Evolutionary conservation across 164 flowering plant genomes (phyloP).

Genomic region (Chloranthus sessilifolius): DNA sequence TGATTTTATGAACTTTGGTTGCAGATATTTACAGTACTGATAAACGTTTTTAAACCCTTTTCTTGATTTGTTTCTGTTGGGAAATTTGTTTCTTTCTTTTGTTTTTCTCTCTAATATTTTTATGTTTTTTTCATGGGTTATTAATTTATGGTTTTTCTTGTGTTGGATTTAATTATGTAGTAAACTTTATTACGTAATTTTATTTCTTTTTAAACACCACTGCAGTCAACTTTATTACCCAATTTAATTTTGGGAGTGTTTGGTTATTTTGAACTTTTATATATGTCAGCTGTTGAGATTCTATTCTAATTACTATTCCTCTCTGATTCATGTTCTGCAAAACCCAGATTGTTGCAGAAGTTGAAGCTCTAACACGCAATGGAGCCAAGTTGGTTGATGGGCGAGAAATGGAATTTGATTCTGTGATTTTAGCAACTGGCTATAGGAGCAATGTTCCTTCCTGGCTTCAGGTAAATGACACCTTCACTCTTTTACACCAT

Average conservation of each 20-base stretch:
- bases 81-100: no score
- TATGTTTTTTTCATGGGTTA: no score
- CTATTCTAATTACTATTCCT: neutral
- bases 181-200: neutral
- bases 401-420: constrained; percentile 38
- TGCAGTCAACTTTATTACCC: neutral
- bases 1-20: no score
- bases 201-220: neutral
- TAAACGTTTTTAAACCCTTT: no score
- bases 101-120: no score
- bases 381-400: constrained; percentile 56
- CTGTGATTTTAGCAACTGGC: constrained; percentile 69
- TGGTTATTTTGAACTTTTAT: neutral
- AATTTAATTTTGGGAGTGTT: neutral
- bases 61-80: no score
- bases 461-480: constrained; percentile 77
- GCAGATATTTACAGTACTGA: no score
- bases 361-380: constrained; percentile 32
- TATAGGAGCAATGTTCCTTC: constrained; percentile 76
- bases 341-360: constrained; percentile 34
- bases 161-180: no score
- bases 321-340: neutral
- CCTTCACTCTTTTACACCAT: no score
- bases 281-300: neutral
- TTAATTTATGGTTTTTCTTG: no score